Percentiles rank a stretch among this genome's conserved stretches.
Evolutionary conservation across 2,329 filamentous ascomycete genomes (phyloP).

Genomic region (Stagonosporopsis tanaceti): DNA sequence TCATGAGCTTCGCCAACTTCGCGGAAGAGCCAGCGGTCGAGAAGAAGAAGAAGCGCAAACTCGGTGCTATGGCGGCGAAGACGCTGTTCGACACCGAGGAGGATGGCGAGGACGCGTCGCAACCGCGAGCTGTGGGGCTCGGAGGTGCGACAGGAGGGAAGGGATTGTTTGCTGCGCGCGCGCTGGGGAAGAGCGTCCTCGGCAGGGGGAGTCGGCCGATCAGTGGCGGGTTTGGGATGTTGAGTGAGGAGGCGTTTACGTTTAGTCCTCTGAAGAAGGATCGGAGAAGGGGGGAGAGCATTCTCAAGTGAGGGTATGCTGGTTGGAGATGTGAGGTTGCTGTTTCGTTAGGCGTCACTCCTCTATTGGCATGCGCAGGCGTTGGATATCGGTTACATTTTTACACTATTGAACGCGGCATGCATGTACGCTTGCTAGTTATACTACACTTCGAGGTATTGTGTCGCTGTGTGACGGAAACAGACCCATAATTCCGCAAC

Average conservation of each 20-base stretch:
- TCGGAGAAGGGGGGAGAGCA: slow-evolving; percentile 36
- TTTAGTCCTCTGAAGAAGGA: slow-evolving; percentile 54
- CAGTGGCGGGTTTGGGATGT: slow-evolving; percentile 45
- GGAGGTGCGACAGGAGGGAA: slow-evolving; percentile 32
- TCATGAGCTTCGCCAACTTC: slow-evolving; percentile 56
- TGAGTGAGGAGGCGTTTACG: slow-evolving; percentile 50
- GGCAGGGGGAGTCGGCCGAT: slow-evolving; percentile 42
- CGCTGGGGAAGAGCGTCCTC: slow-evolving; percentile 45
- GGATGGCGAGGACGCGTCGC: slow-evolving; percentile 43
- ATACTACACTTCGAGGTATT: slow-evolving; percentile 4
- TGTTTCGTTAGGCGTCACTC: not conserved
- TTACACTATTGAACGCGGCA: slow-evolving; percentile 1
- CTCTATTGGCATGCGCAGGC: not conserved
- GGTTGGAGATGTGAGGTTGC: not conserved
- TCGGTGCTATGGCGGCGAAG: slow-evolving; percentile 66
- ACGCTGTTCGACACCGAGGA: slow-evolving; percentile 68
- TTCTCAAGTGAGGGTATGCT: slow-evolving; percentile 30
- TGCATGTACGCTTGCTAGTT: slow-evolving; percentile 10
- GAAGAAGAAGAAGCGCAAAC: slow-evolving; percentile 71
- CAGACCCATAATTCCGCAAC: no score
- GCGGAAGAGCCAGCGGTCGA: slow-evolving; percentile 50
- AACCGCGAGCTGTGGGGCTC: slow-evolving; percentile 41
- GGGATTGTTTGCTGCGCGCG: slow-evolving; percentile 49
- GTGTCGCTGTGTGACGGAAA: not conserved
- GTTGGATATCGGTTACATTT: not conserved